Conservation (phyloP, 148 eudicot genomes). For the Linanthus parryae region DNA sequence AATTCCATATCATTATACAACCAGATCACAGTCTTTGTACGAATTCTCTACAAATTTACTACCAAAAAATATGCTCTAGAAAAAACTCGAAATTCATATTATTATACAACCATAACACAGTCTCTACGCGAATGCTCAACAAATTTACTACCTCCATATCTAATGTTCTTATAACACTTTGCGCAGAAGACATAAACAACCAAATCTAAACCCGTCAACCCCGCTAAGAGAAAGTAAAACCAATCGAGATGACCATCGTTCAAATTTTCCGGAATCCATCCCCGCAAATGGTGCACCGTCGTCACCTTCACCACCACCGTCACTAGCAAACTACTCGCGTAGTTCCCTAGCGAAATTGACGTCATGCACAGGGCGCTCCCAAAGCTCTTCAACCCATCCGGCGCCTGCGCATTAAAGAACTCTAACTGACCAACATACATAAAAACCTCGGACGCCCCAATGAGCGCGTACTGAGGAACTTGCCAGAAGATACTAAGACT, state of each 20-base stretch:
- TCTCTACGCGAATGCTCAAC: conserved; percentile 21
- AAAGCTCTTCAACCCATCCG: conserved; percentile 86
- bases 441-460: conserved; percentile 91
- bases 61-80: too few species aligned
- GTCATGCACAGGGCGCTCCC: conserved; percentile 95
- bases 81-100: neutral
- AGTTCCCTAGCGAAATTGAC: conserved; percentile 91
- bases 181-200: conserved; percentile 54
- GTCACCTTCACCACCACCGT: conserved; percentile 72
- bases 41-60: too few species aligned
- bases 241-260: conserved; percentile 80
- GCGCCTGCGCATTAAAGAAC: conserved; percentile 88
- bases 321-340: conserved; percentile 72
- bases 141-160: conserved; percentile 39
- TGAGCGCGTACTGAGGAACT: conserved; percentile 68
- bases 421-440: conserved; percentile 92
- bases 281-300: conserved; percentile 58
- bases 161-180: conserved; percentile 64
- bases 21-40: too few species aligned
- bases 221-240: conserved; percentile 76
- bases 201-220: conserved; percentile 52
- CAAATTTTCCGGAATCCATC: conserved; percentile 91
- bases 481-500: conserved; percentile 86
- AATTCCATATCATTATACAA: too few species aligned
- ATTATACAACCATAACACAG: conserved; percentile 9